These are phyloP conservation scores for Oryza longistaminata DNA, from an alignment of 176 grass and related monocot genomes.

Conservation along the genomic window DNA sequence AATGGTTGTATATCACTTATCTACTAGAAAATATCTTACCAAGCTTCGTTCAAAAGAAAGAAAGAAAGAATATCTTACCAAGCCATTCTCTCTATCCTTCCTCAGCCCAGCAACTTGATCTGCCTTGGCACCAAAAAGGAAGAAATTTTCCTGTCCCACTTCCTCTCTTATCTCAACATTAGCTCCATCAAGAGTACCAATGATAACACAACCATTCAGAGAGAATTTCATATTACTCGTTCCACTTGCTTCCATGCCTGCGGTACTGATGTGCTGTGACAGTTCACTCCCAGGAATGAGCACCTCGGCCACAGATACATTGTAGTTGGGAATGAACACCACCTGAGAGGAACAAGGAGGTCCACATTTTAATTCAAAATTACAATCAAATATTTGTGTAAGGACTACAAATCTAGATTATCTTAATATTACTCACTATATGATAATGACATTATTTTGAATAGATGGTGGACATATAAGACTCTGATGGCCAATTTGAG, in stretches of 20 bases:
- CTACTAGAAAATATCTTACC: slow-evolving; percentile 44
- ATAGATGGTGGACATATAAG: background rate
- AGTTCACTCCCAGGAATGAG: slow-evolving; percentile 97
- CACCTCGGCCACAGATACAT: slow-evolving; percentile 94
- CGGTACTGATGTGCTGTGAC: slow-evolving; percentile 96
- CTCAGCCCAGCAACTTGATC: slow-evolving; percentile 83
- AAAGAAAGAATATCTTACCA: slow-evolving; percentile 47
- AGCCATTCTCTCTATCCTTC: slow-evolving; percentile 89
- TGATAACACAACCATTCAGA: slow-evolving; percentile 94
- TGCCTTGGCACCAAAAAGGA: slow-evolving; percentile 96
- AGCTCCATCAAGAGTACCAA: slow-evolving; percentile 95
- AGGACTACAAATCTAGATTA: background rate
- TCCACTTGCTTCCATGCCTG: slow-evolving; percentile 99
- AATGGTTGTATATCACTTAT: background rate
- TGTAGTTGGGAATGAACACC: slow-evolving; percentile 98
- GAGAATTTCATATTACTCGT: slow-evolving; percentile 99
- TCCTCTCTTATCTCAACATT: slow-evolving; percentile 99
- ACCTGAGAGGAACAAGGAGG: slow-evolving; percentile 52
- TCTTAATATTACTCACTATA: background rate
- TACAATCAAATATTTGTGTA: background rate
- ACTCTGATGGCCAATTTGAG: background rate
- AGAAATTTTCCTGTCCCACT: slow-evolving; percentile 92
- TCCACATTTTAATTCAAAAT: background rate
- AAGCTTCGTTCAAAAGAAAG: slow-evolving; percentile 22
- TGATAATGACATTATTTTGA: background rate